Base-by-base conservation (phyloP, 441 rosid genomes). In the Biscutella laevigata region DNA sequence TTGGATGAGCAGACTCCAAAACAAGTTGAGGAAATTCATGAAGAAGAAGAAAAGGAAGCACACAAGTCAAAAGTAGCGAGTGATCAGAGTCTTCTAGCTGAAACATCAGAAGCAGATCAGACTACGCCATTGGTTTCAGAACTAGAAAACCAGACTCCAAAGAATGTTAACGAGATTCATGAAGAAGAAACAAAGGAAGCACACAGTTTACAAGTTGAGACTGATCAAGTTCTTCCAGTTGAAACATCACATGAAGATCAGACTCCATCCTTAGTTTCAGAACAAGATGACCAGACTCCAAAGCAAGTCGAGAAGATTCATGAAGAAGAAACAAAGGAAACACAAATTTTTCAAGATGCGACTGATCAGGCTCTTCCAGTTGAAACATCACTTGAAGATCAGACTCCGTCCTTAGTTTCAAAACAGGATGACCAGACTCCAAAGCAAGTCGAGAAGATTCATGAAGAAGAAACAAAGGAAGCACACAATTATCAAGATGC, bases 281-380 rank as follows among this genome's bases (percentile, higher is more conserved):
- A 37, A 43, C 35, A 48, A 15, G 62, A 58, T 24, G 55, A 28
- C 11, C 47, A 44, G 34, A 64, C 45, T 48, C 26, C 59, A 41
- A 53, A 35, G 17, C 25, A 46, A 5, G 46, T 41, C 43, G 67
- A 53, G 6, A 61, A 72, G 36, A 17, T 5, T 13, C 54, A 43
- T 61, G 69, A 73, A 29, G 67, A 70, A 52, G 68, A 67, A 5
- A 38, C 27, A 21, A 57, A 48, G 39, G 53, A 38, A 48, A 42
- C 22, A 33, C 46, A 55, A 11, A 48, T 44, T 53, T 17, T 29
- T 28, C 35, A 46, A 33, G 32, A 45, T 22, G 6, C 2, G 0
- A 20, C 26, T 19, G 62, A 49, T 56, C 62, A 68, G 29, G 36
- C 37, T 52, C 34, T 21, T 24, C 19, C 6, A 6, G 28, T 6